Base-by-base conservation (phyloP, 129 eudicot genomes). In the Flaveria sonorensis region DNA sequence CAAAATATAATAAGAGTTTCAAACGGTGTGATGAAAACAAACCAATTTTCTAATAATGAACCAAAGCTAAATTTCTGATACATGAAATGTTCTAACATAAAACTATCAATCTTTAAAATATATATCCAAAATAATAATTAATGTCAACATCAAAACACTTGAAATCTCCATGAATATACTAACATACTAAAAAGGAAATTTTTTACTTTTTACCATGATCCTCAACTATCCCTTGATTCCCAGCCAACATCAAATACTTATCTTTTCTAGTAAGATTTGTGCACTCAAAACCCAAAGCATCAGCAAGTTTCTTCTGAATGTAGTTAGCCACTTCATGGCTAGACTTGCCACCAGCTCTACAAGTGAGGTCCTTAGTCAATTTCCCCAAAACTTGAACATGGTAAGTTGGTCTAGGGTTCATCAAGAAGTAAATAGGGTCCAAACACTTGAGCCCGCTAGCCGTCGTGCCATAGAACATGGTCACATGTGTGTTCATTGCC, bases 241-340 rank as follows among this genome's bases (percentile, higher is more conserved):
- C 98, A 8, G 97, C 98, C 60, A 94, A 83, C 97, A 94, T 94
- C 90, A 94, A 71, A 79, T 94, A 94, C 87, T 94, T 94, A 46
- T 94, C 98, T 77, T 82, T 87, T 71, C 98, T 87, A 21, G 98
- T 94, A 43, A 90, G 83, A 71, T 36, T 62, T n/a, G 98, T 94
- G 72, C 97, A 94, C 86, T 91, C 92, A 46, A 94, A 94, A 4
- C 97, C 98, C 85, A 94, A 91, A 11, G 93, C 96, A 81, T 80
- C 85, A 3, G 53, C 98, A 72, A 94, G 70, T 69, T 86, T 81
- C 30, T 84, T 84, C 84, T 94, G 98, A 30, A 94, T 83, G 40
- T 86, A 78, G 68, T 94, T 94, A 21, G 98, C 98, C 84, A 94
- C 98, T 13, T 94, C 97, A 79, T 84, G 89, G 73, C 97, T 84